Evolutionary conservation across 2,329 filamentous ascomycete genomes (phyloP).

Genomic region (Beauveria sp.): DNA sequence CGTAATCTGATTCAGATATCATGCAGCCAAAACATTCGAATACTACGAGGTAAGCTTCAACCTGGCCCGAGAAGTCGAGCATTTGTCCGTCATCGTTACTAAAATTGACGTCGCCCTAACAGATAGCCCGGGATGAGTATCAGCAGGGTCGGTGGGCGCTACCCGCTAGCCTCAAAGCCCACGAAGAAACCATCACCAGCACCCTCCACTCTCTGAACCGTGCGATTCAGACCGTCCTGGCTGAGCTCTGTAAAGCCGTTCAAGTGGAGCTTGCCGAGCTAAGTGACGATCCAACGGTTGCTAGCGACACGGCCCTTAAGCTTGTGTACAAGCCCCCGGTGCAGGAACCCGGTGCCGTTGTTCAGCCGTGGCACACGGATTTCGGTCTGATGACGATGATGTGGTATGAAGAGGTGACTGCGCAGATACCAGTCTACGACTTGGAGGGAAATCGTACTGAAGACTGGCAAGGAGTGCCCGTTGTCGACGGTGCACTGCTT

Average conservation of each 20-base stretch:
- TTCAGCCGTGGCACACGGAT: conserved; percentile 5
- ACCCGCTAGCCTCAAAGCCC: not conserved
- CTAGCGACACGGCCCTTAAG: conserved; percentile 8
- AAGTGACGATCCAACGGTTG: not conserved
- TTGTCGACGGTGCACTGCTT: not conserved
- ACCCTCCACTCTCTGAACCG: not conserved
- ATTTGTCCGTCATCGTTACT: not conserved
- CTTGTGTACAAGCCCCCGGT: conserved; percentile 7
- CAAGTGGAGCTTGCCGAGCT: conserved; percentile 2
- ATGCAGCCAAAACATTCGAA: conserved; percentile 6
- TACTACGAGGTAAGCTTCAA: not conserved
- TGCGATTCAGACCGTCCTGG: not conserved
- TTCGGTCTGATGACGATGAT: conserved; percentile 5
- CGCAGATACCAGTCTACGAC: conserved; percentile 4
- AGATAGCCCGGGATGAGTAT: conserved; percentile 9
- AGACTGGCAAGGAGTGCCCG: conserved; percentile 1
- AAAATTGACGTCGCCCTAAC: not conserved
- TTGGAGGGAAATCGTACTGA: not conserved
- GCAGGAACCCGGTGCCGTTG: not conserved
- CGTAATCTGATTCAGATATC: not conserved
- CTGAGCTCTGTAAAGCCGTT: not conserved
- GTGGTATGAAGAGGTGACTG: not conserved
- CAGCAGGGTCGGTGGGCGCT: not conserved
- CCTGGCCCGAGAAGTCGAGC: no score
- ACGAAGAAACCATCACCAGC: not conserved